phyloP scores from a whole-genome alignment of 2,329 filamentous ascomycete species.

The Cladosporium velox region DNA sequence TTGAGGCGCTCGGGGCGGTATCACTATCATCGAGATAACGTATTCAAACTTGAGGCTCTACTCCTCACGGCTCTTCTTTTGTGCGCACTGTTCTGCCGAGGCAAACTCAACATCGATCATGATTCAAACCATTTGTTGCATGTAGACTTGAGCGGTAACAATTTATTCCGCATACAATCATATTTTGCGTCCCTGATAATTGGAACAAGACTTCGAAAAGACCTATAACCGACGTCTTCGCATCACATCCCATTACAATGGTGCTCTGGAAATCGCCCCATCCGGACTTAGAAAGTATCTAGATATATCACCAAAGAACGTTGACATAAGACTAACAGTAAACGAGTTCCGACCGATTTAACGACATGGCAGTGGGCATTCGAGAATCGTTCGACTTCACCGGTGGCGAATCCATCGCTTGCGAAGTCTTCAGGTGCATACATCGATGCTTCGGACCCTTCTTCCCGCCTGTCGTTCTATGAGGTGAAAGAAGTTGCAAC shows the following conservation, averaged over 20 bases:
- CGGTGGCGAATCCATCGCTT: constrained; percentile 40
- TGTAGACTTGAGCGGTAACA: neutral
- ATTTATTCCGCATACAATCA: neutral
- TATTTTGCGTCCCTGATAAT: neutral
- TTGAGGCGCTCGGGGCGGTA: neutral
- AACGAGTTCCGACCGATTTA: constrained; percentile 53
- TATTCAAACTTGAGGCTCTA: neutral
- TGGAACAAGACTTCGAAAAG: neutral
- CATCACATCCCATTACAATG: neutral
- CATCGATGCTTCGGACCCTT: constrained; percentile 51
- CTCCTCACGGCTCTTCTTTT: constrained; percentile 1
- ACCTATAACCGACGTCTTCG: neutral
- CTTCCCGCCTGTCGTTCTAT: constrained; percentile 12
- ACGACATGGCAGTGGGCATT: constrained; percentile 64
- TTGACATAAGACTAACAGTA: constrained; percentile 17
- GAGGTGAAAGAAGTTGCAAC: constrained; percentile 57
- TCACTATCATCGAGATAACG: neutral
- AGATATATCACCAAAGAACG: too few species aligned
- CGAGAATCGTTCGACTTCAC: constrained; percentile 54
- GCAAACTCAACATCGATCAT: neutral
- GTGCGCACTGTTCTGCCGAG: constrained; percentile 8
- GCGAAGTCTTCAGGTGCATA: constrained; percentile 48
- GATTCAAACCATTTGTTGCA: neutral
- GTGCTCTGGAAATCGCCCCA: constrained; percentile 42
- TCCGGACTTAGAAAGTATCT: constrained; percentile 45